Evolutionary conservation across 2,329 filamentous ascomycete genomes (phyloP), one percentile per base, ranked within the genome.

Genomic region (Xylaria multiplex): DNA sequence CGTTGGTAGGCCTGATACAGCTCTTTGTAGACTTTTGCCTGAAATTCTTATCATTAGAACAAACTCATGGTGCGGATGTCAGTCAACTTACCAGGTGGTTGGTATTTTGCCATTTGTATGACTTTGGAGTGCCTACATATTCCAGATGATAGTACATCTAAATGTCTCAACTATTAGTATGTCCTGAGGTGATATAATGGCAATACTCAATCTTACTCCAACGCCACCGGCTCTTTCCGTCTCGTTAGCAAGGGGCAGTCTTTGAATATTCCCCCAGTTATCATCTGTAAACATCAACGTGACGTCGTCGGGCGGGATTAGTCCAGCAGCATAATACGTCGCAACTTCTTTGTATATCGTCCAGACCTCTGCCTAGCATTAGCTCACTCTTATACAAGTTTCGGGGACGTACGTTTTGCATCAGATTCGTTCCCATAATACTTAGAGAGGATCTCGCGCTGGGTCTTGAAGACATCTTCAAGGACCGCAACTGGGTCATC

Each of bases 201-300:
- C 2, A 19, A 37, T 16, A 11, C n/a, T 60, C 8, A 6, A 55
- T 40, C 71, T 69, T 35, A 91, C 85, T 49, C 89, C 90, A 35
- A 89, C 86, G 27, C 89, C 89, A 42, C 88, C 89, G 4, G 80
- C 78, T 11, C 89, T 80, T n/a, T 78, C 76, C 2, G 83, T 87
- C 78, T 91, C 90, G 66, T 87, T 85, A 1, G 77, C 80, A 16
- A 87, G 76, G 4, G 90, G 90, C 35, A 91, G 79, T 24, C 89
- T 81, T 32, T 88, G 82, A 30, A 90, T 83, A 75, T 90, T 89
- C 11, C 89, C 89, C 81, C 83, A 90, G 77, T 91, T 91, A 77
- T 92, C 90, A 74, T 91, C 90, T 0, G 88, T 83, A 85, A 88
- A 91, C 4, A 91, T 81, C 27, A 92, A 80, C 1, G 88, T 91